These are phyloP conservation scores for Rhodofomes roseus DNA, from an alignment of 1,284 basidiomycete genomes.

Conservation along the genomic window DNA sequence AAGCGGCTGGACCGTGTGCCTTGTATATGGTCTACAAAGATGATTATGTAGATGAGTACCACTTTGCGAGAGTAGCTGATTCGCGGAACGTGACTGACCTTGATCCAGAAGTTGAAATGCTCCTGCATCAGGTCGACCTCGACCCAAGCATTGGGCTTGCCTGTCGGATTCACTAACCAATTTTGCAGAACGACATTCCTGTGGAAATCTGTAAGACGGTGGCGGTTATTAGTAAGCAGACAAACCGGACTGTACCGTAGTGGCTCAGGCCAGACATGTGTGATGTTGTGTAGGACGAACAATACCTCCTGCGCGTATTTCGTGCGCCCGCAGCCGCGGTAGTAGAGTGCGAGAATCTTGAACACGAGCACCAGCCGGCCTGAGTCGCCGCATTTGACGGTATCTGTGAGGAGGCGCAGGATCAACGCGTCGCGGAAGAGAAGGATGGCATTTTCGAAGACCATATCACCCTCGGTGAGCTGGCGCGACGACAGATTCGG, in stretches of 20 bases:
- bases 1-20: constrained; percentile 32
- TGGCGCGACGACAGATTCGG: no score
- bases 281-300: constrained; percentile 31
- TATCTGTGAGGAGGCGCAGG: constrained; percentile 31
- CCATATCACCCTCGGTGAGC: background rate
- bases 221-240: background rate
- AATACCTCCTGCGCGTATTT: constrained; percentile 39
- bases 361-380: constrained; percentile 28
- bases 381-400: constrained; percentile 33
- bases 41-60: background rate
- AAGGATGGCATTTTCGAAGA: constrained; percentile 31
- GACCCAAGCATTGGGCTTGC: constrained; percentile 27
- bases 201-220: no score
- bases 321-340: constrained; percentile 23
- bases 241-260: constrained; percentile 22
- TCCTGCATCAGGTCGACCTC: constrained; percentile 39
- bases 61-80: background rate
- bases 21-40: constrained; percentile 27
- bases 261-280: constrained; percentile 32
- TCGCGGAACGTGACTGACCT: constrained; percentile 14
- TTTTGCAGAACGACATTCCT: constrained; percentile 34
- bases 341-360: constrained; percentile 31
- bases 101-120: constrained; percentile 38
- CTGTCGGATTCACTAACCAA: constrained; percentile 37
- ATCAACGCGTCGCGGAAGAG: constrained; percentile 32